Percentiles rank a stretch among this genome's conserved stretches.
Evolutionary conservation across 352 stramenopile species (phyloP).

Genomic region (Phytophthora europaea): DNA sequence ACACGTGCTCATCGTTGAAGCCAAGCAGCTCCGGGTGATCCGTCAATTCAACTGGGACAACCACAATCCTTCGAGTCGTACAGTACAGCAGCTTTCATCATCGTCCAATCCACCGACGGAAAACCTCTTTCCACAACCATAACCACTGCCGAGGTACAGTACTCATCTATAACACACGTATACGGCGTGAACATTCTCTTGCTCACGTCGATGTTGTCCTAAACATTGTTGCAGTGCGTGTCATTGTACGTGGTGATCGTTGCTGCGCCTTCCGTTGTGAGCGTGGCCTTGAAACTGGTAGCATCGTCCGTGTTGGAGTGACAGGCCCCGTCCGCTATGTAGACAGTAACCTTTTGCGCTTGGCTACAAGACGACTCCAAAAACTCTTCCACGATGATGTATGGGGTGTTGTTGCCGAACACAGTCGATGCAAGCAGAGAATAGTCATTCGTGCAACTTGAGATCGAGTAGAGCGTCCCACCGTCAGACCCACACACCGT

Average conservation of each 20-base stretch:
- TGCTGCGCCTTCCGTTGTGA: not conserved
- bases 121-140: not conserved
- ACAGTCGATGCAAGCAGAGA: not conserved
- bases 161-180: not conserved
- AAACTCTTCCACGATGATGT: constrained; percentile 3
- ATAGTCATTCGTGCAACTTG: constrained; percentile 18
- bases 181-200: not conserved
- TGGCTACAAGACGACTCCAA: not conserved
- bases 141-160: not conserved
- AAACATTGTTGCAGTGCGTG: not conserved
- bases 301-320: constrained; percentile 8
- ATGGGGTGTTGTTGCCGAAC: constrained; percentile 9
- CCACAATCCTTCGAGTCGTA: not conserved
- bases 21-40: not conserved
- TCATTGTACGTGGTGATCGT: constrained; percentile 1
- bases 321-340: not conserved
- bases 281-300: constrained; percentile 9
- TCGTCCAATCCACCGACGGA: not conserved
- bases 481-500: not conserved
- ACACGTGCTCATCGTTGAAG: not conserved
- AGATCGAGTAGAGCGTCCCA: constrained; percentile 1
- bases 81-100: not conserved
- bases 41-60: not conserved
- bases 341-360: not conserved
- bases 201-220: not conserved